Percentiles rank a stretch among this genome's conserved stretches.
Evolutionary conservation across 768 basidiomycete genomes (phyloP).

Genomic region (Boletus vinaceobasis): DNA sequence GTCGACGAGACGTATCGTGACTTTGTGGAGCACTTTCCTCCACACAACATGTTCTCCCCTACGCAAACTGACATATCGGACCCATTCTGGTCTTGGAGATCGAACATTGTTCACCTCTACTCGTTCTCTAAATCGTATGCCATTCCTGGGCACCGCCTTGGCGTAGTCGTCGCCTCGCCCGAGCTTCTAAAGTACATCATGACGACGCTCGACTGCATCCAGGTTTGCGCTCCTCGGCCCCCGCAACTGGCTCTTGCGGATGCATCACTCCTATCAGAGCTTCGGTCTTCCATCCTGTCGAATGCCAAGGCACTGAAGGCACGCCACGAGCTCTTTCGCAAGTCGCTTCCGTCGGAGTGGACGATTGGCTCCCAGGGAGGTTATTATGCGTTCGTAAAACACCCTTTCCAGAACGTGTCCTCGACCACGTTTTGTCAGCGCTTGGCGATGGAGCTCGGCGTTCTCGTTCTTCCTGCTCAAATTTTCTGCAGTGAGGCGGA

Average conservation of each 20-base stretch:
- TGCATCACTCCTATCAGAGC: slow-evolving; percentile 45
- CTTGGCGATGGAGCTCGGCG: slow-evolving; percentile 59
- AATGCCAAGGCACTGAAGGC: slow-evolving; percentile 47
- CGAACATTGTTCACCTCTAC: slow-evolving; percentile 63
- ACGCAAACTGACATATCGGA: not conserved
- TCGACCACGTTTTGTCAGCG: slow-evolving; percentile 55
- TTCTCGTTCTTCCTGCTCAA: slow-evolving; percentile 60
- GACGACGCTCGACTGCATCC: slow-evolving; percentile 73
- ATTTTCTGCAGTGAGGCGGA: slow-evolving; percentile 47
- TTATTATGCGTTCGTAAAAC: slow-evolving; percentile 75
- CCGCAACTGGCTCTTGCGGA: slow-evolving; percentile 64
- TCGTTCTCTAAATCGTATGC: slow-evolving; percentile 81
- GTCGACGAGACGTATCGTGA: slow-evolving; percentile 91
- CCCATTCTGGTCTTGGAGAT: slow-evolving; percentile 49
- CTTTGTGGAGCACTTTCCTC: slow-evolving; percentile 53
- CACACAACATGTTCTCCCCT: slow-evolving; percentile 54
- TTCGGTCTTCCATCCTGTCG: slow-evolving; percentile 50
- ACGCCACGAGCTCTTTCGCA: slow-evolving; percentile 57
- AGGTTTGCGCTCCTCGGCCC: slow-evolving; percentile 74
- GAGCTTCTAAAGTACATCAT: slow-evolving; percentile 44
- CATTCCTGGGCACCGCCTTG: slow-evolving; percentile 81
- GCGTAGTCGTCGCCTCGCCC: slow-evolving; percentile 63
- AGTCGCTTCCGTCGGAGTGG: slow-evolving; percentile 53
- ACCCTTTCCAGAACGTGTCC: slow-evolving; percentile 50
- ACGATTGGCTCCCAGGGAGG: slow-evolving; percentile 61